Evolutionary conservation across 306 rosid genomes (phyloP).

Genomic region (Vachellia pachyceras): DNA sequence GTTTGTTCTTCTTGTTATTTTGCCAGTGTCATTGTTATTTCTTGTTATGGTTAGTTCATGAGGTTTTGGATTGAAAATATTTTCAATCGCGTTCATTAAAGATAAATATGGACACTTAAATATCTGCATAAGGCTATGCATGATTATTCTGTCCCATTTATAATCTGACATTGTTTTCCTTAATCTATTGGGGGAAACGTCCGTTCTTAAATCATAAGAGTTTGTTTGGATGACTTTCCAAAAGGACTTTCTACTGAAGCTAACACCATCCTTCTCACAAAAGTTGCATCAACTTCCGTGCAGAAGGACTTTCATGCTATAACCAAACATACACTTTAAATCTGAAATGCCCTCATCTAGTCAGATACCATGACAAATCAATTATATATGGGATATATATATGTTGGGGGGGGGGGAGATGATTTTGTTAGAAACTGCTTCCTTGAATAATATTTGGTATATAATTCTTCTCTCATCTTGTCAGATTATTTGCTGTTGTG

Average conservation of each 20-base stretch:
- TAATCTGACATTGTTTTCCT: constrained; percentile 18
- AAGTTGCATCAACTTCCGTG: neutral
- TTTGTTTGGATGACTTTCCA: neutral
- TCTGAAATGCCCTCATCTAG: constrained; percentile 13
- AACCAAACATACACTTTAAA: neutral
- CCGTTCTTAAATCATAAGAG: neutral
- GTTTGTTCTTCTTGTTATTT: neutral
- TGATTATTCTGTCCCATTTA: constrained; percentile 14
- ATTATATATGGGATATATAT: constrained; percentile 6
- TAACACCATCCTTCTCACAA: neutral
- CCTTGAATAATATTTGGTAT: constrained; percentile 17
- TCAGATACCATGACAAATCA: neutral
- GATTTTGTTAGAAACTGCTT: neutral
- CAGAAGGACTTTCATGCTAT: neutral
- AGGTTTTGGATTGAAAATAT: neutral
- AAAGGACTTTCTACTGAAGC: neutral
- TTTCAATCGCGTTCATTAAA: neutral
- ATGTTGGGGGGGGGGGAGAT: neutral
- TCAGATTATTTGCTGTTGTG: constrained; percentile 92
- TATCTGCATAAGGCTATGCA: constrained; percentile 18
- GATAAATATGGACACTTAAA: neutral
- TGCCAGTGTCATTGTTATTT: neutral
- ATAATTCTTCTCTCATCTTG: constrained; percentile 16
- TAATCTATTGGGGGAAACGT: neutral
- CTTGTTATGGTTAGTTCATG: constrained; percentile 9